Evolutionary conservation across 176 grass and related monocot genomes (phyloP).

Genomic region (Microstegium vimineum): DNA sequence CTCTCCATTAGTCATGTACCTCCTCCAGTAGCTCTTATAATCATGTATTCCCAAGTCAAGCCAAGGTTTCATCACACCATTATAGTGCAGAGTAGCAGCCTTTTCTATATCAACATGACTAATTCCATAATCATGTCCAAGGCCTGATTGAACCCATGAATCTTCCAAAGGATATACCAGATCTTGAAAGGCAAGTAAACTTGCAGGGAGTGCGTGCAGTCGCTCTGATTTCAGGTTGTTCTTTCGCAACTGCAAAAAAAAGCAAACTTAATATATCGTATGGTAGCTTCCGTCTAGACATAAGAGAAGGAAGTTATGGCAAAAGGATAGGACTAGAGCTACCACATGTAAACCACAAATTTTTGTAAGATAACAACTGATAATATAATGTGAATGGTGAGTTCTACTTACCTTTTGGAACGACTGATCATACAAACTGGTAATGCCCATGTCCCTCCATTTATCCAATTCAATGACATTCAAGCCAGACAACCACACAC

Average conservation of each 20-base stretch:
- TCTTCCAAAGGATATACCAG: conserved; percentile 56
- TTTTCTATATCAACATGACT: conserved; percentile 20
- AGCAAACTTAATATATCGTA: background rate
- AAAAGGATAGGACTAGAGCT: background rate
- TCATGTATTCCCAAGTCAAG: conserved; percentile 58
- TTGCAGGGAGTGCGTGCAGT: conserved; percentile 39
- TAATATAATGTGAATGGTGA: background rate
- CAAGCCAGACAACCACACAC: conserved; percentile 72
- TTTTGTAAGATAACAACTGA: background rate
- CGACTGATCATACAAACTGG: conserved; percentile 25
- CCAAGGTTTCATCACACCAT: conserved; percentile 86
- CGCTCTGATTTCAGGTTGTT: conserved; percentile 32
- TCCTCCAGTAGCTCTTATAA: conserved; percentile 60
- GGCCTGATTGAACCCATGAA: conserved; percentile 55
- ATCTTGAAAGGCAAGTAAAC: conserved; percentile 66
- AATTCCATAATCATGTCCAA: conserved; percentile 60
- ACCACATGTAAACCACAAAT: background rate
- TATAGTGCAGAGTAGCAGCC: conserved; percentile 53
- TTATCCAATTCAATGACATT: conserved; percentile 75
- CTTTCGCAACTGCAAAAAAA: conserved; percentile 39
- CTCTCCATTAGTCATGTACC: conserved; percentile 51
- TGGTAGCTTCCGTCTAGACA: background rate
- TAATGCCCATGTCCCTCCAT: conserved; percentile 66
- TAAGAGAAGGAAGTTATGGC: background rate
- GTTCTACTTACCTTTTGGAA: conserved; percentile 52